Percentiles rank a stretch among this genome's conserved stretches.
Evolutionary conservation across 108 stramenopile species (phyloP).

Genomic region (Fragilaria radians): DNA sequence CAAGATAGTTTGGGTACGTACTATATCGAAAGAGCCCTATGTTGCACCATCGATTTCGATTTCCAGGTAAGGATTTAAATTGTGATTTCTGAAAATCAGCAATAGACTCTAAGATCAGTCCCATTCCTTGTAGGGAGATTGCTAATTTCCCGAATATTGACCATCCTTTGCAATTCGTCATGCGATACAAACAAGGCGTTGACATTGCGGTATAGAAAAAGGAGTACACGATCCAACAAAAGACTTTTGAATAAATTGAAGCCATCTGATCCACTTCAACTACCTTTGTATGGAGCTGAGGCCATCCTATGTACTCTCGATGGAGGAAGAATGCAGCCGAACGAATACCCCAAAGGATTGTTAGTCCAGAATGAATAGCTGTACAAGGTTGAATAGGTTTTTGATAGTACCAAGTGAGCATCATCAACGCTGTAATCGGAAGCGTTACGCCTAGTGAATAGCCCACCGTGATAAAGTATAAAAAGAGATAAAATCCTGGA

Average conservation of each 20-base stretch:
- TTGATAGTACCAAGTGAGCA: constrained; percentile 14
- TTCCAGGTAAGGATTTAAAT: constrained; percentile 25
- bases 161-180: constrained; percentile 19
- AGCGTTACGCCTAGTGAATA: constrained; percentile 43
- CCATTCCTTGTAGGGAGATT: constrained; percentile 27
- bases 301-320: constrained; percentile 48
- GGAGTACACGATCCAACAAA: constrained; percentile 41
- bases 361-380: constrained; percentile 30
- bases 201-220: constrained; percentile 37
- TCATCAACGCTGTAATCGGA: constrained; percentile 18
- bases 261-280: constrained; percentile 17
- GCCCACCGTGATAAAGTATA: constrained; percentile 57
- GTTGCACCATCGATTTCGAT: constrained; percentile 51
- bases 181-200: constrained; percentile 30
- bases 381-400: constrained; percentile 7
- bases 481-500: constrained; percentile 45
- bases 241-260: constrained; percentile 6
- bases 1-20: constrained; percentile 55
- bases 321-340: constrained; percentile 34
- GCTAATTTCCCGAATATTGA: constrained; percentile 24
- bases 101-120: constrained; percentile 42
- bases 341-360: constrained; percentile 43
- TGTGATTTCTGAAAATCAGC: constrained; percentile 48
- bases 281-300: constrained; percentile 35
- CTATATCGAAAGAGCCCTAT: constrained; percentile 43